These are phyloP conservation scores for Xylaria sp. DNA, from an alignment of 2,329 filamentous ascomycete genomes.

Conservation along the genomic window DNA sequence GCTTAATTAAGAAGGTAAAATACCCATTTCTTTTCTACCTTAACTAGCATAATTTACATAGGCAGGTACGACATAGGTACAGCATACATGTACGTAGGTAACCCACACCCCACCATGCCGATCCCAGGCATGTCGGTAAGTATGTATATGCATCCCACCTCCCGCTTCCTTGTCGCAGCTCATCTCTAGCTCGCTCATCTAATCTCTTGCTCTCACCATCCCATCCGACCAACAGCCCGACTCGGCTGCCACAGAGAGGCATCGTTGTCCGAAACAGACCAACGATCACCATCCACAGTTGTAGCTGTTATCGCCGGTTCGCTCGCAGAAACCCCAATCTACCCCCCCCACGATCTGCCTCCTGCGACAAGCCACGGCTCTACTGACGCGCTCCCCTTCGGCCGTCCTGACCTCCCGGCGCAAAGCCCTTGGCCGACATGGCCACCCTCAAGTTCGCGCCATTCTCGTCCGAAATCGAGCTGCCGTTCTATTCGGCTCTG, in stretches of 20 bases:
- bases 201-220: slow-evolving; percentile 1
- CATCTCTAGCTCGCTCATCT: neutral
- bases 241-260: neutral
- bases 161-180: slow-evolving; percentile 4
- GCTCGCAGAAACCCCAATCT: neutral
- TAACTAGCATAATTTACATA: neutral
- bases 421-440: slow-evolving; percentile 42
- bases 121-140: neutral
- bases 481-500: slow-evolving; percentile 94
- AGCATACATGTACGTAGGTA: neutral
- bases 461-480: slow-evolving; percentile 92
- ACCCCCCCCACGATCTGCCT: neutral
- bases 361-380: neutral
- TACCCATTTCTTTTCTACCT: neutral
- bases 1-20: slow-evolving; percentile 13
- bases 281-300: neutral
- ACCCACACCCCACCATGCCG: neutral
- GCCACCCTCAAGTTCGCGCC: slow-evolving; percentile 77
- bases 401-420: neutral
- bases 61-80: neutral
- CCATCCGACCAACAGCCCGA: neutral
- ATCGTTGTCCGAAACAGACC: neutral
- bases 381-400: neutral
- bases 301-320: slow-evolving; percentile 1
- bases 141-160: slow-evolving; percentile 1